Evolutionary conservation across 768 basidiomycete species (phyloP), one percentile per base, ranked within the genome.

Genomic region (Leccinellum luteum): DNA sequence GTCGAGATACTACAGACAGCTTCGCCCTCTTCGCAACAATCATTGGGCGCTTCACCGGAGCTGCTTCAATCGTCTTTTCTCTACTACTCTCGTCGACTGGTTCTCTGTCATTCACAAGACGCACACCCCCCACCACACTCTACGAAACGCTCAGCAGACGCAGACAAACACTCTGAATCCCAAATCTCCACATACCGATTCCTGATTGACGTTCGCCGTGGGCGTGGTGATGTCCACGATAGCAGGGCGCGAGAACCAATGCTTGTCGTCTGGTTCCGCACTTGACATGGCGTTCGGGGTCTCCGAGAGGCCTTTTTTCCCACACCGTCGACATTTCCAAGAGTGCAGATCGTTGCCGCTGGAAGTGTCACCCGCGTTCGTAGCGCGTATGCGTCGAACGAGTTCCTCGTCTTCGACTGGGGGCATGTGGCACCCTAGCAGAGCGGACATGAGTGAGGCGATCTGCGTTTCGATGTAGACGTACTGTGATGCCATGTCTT

Each of bases 401-500:
- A 28, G 28, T 62, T 25, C 25, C 28, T 28, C 6, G 28, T 28
- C 6, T 7, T 28, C 25, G 25, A 25, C 25, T 3, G 28, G 28
- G 28, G 28, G 28, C 28, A 28, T 28, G 30, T 69, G 72, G 55
- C 74, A 76, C 55, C 70, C 73, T 74, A 52, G 23, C 1, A 28
- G 28, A 28, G 28, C 6, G 28, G 28, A 6, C 6, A 7, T 7
- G 4, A 7, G 28, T 28, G 28, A 6, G 28, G 28, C 27, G 48
- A 56, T 55, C 30, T 1, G 27, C 9, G 25, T 35, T 31, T 25
- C 15, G 15, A 30, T 5, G 6, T 10, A 17, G 55, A 66, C 66
- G 14, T 65, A 66, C 65, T 59, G 55, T 66, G 75, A 50, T 76
- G 75, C 76, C 76, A 76, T 0, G 61, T 52, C 62, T 61, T 75